phyloP scores from a whole-genome alignment of 2,329 filamentous ascomycete genomes.

The Ophiocordyceps camponoti-rufipedis region DNA sequence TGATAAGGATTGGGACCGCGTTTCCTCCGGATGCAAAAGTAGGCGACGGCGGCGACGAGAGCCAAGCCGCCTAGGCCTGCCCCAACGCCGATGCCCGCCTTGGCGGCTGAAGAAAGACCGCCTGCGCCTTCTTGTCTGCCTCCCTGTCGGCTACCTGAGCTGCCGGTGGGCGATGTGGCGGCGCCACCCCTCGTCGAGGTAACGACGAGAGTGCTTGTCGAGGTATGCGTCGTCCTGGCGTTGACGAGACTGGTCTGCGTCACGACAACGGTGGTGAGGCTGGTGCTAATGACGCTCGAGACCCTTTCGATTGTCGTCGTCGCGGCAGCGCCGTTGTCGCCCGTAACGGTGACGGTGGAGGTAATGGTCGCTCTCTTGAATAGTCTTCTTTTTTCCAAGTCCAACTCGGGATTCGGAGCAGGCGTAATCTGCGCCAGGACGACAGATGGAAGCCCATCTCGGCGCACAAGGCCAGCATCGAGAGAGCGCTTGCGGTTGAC shows the following conservation, averaged over 20 bases:
- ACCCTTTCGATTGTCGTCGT: constrained; percentile 14
- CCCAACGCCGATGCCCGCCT: constrained; percentile 24
- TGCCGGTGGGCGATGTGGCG: constrained; percentile 9
- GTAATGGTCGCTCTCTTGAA: constrained; percentile 17
- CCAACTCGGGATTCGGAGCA: constrained; percentile 2
- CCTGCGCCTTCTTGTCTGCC: constrained; percentile 2
- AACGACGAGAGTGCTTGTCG: constrained; percentile 17
- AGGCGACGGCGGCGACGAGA: constrained; percentile 11
- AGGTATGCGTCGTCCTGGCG: constrained; percentile 19
- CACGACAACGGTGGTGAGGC: constrained; percentile 13
- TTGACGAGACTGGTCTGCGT: constrained; percentile 15
- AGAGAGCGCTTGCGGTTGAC: constrained; percentile 10
- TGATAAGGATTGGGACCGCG: constrained; percentile 14
- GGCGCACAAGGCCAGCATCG: constrained; percentile 7
- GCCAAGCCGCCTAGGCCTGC: constrained; percentile 17
- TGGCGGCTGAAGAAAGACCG: constrained; percentile 21
- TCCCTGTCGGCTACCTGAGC: constrained; percentile 1
- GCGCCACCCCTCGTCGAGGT: constrained; percentile 14
- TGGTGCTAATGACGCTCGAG: constrained; percentile 10
- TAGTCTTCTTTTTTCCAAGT: constrained; percentile 5
- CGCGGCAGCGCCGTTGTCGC: constrained; percentile 5
- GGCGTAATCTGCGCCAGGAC: constrained; percentile 4
- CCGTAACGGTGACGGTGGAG: constrained; percentile 13
- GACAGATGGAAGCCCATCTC: constrained; percentile 5
- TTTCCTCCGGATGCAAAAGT: constrained; percentile 13